Conservation (phyloP, 2,329 filamentous ascomycete genomes). For the Pyricularia grisea region DNA sequence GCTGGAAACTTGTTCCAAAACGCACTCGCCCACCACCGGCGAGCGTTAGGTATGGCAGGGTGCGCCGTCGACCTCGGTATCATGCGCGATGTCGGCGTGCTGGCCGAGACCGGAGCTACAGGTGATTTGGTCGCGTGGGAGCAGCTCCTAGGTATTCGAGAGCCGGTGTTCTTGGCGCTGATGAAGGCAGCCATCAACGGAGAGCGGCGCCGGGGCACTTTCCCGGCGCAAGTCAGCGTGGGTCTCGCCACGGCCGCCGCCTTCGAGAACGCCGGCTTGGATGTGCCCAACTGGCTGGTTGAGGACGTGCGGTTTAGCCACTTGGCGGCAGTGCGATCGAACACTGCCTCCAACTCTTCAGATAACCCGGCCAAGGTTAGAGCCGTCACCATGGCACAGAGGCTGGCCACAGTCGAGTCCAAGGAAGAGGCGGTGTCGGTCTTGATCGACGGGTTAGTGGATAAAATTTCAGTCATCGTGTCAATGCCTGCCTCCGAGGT, state of each 20-base stretch:
- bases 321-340: slow-evolving; percentile 7
- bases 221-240: slow-evolving; percentile 6
- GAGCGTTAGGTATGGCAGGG: slow-evolving; percentile 21
- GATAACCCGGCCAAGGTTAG: slow-evolving; percentile 2
- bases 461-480: background rate
- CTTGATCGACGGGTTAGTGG: slow-evolving; percentile 11
- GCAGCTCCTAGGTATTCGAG: background rate
- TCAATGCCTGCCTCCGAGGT: slow-evolving; percentile 6
- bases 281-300: slow-evolving; percentile 8
- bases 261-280: slow-evolving; percentile 6
- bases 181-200: slow-evolving; percentile 9
- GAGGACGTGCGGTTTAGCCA: slow-evolving; percentile 1
- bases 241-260: slow-evolving; percentile 7
- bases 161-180: slow-evolving; percentile 6
- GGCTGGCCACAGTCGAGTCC: slow-evolving; percentile 7
- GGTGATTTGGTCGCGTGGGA: background rate
- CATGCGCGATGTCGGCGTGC: slow-evolving; percentile 22
- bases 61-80: slow-evolving; percentile 27
- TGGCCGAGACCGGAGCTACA: slow-evolving; percentile 13
- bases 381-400: slow-evolving; percentile 6
- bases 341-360: background rate
- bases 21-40: slow-evolving; percentile 25
- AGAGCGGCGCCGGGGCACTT: slow-evolving; percentile 1
- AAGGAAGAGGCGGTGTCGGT: slow-evolving; percentile 31
- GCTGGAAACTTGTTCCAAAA: slow-evolving; percentile 31